Base-by-base conservation (phyloP, 805 yeast genomes). In the Maudiozyma turicensis region DNA sequence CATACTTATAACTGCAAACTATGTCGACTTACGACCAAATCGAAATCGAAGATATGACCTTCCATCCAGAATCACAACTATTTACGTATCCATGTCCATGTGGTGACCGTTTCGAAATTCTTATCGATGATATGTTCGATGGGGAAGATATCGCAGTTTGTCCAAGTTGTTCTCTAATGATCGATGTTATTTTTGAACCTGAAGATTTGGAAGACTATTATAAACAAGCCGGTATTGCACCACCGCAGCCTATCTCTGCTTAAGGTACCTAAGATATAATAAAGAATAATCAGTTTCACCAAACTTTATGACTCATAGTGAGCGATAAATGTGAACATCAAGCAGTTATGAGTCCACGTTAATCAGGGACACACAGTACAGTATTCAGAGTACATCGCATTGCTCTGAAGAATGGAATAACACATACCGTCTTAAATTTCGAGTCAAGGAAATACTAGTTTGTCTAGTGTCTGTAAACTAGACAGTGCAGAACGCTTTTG, bases 41-140 rank as follows among this genome's bases (percentile, higher is more conserved):
- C 49, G 99, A 93, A 72, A 93, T 93, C 47, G 99, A 93, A 67
- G 99, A 93, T 65, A 90, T 93, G 81, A 82, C 89, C 2, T 93
- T 80, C 64, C 97, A 93, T 65, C 80, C 90, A 3, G 73, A 71
- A n/a, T 80, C 85, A 11, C 89, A 85, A 65, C 68, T 87, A 29
- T 87, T 90, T 68, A 84, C 88, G 46, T 91, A 90, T 60, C 99
- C 99, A 4, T 93, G 99, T 72, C 99, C 99, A 1, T 93, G 99
- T 67, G 99, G 99, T 8, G 99, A 93, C 66, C 75, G 81, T 60
- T 93, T 93, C 68, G 95, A 91, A 61, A 86, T 93, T 30, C 73
- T 79, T 32, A 72, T 89, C 46, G 93, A 84, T 58, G 99, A 93
- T 63, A 72, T 93, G 65, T 72, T 74, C 52, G 96, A 89, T 57